Evolutionary conservation across 306 rosid genomes (phyloP).

Genomic region (Bauhinia variegata): DNA sequence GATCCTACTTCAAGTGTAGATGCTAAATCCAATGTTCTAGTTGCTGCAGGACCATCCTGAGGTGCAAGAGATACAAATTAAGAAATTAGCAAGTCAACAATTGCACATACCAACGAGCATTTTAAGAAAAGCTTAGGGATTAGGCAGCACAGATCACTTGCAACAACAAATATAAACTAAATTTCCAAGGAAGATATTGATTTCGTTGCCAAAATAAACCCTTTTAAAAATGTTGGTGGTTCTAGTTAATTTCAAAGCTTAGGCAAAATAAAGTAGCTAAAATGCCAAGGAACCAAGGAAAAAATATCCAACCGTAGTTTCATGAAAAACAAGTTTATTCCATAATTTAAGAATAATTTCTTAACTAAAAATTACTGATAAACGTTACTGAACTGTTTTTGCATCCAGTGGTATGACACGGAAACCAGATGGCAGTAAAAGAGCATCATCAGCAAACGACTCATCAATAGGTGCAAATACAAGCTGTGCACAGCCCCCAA

Average conservation of each 20-base stretch:
- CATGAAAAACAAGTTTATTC: not conserved
- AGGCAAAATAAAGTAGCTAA: not conserved
- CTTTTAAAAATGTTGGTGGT: not conserved
- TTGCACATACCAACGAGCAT: not conserved
- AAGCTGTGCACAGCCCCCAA: constrained; percentile 93
- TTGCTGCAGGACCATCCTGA: constrained; percentile 71
- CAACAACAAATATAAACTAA: not conserved
- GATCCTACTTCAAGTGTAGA: constrained; percentile 90
- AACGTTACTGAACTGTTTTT: constrained; percentile 64
- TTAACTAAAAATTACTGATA: not conserved
- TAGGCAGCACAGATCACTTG: not conserved
- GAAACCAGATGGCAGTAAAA: constrained; percentile 86
- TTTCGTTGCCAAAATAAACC: not conserved
- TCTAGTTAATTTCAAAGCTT: no score
- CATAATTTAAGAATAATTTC: no score
- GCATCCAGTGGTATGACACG: constrained; percentile 93
- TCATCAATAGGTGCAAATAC: constrained; percentile 98
- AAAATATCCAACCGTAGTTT: not conserved
- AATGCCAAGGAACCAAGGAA: not conserved
- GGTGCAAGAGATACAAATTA: constrained; percentile 12
- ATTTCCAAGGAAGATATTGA: not conserved
- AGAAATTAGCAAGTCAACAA: constrained; percentile 1
- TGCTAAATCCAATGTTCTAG: constrained; percentile 86
- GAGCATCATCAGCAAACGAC: constrained; percentile 96
- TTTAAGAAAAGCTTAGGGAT: not conserved